Evolutionary conservation across 164 flowering plant genomes (phyloP), one percentile per base, ranked within the genome.

Genomic region (Platanus orientalis): DNA sequence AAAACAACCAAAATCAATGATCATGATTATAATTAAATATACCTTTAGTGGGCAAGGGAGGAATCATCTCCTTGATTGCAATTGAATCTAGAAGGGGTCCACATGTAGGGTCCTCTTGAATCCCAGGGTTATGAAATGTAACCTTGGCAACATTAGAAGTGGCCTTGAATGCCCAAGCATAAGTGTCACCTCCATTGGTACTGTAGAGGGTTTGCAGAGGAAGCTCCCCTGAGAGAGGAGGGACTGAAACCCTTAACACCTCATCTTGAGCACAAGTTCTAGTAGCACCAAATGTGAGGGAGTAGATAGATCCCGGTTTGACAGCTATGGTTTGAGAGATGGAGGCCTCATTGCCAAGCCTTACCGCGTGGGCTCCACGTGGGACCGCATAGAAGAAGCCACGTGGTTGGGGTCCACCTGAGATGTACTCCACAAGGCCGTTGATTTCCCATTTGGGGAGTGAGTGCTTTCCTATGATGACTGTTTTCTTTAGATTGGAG

Each of bases 181-280:
- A 85, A 32, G 76, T 75, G 49, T 90, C 96, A 12, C 92, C 97
- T 3, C 96, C 98, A 74, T 76, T 66, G 62, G 89, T 87, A 62
- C 83, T 80, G 49, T 89, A 90, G 21, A 90, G 78, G 7, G 97
- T 90, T 72, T 89, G 96, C 63, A 90, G 64, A 11, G 95, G 89
- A 24, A 90, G 77, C 53, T 87, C 92, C 20, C 90, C 98, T 11
- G 73, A 16, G 52, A 69, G 84, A 48, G 87, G 76, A 54, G 75
- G 79, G 21, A 85, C 97, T 0, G 81, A 76, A 52, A 89, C 89
- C 64, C 87, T 79, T 61, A 92, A 62, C 11, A 84, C 89, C 78
- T 93, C 98, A 3, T 88, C 90, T 67, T 93, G 96, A 6, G 97
- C 97, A 78, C 98, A 93, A 45, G 98, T 93, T 48, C 97, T 82